Conservation (phyloP, 805 yeast species). For the Kockiozyma suomiensis region DNA sequence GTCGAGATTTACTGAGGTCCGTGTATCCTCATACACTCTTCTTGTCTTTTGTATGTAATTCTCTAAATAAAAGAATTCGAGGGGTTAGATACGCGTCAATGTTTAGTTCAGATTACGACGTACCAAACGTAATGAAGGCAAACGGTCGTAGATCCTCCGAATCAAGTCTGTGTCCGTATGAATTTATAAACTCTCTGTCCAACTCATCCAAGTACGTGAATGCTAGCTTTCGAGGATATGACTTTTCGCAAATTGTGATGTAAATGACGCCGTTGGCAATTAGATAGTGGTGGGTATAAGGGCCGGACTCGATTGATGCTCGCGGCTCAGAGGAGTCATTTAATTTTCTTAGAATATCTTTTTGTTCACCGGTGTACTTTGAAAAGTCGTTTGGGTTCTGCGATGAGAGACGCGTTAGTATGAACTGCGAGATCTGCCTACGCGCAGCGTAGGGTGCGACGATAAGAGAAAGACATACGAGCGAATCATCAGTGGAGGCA, state of each 20-base stretch:
- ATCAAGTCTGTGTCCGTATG: conserved; percentile 71
- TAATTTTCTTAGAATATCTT: conserved; percentile 71
- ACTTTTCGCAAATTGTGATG: conserved; percentile 71
- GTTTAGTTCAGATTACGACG: neutral
- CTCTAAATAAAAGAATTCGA: conserved; percentile 35
- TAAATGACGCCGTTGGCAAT: conserved; percentile 68
- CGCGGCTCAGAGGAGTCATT: conserved; percentile 78
- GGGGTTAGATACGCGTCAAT: neutral
- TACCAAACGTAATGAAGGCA: conserved; percentile 80
- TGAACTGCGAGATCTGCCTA: neutral
- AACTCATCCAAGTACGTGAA: conserved; percentile 84
- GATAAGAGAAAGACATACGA: conserved; percentile 8
- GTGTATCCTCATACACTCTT: conserved; percentile 84
- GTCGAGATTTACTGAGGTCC: conserved; percentile 88
- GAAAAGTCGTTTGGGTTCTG: conserved; percentile 54
- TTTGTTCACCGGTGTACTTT: conserved; percentile 84
- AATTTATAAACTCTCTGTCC: conserved; percentile 74
- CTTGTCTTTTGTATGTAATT: conserved; percentile 74
- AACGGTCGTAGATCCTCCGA: conserved; percentile 76
- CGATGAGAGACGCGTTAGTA: conserved; percentile 36
- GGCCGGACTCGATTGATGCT: conserved; percentile 80
- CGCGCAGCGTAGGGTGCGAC: too few relatives aligned
- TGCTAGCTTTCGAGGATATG: conserved; percentile 86
- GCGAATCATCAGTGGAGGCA: conserved; percentile 81
- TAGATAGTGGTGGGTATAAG: conserved; percentile 72